These are phyloP conservation scores for Lathyrus sativus DNA, from an alignment of 306 rosid genomes.

Conservation along the genomic window DNA sequence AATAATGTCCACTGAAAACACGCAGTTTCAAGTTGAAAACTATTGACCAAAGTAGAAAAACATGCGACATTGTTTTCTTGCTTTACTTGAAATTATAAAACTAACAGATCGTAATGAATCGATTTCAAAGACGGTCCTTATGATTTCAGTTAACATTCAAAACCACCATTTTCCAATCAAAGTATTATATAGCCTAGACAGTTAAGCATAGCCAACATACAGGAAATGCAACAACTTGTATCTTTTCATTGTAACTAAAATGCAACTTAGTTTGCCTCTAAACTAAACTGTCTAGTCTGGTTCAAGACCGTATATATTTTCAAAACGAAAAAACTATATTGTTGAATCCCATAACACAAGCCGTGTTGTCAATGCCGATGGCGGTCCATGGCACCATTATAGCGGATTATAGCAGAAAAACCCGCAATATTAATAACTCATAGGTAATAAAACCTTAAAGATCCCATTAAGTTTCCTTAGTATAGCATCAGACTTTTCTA, in stretches of 20 bases:
- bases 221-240: slow-evolving; percentile 13
- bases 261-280: slow-evolving; percentile 6
- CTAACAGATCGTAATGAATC: background rate
- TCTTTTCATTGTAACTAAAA: slow-evolving; percentile 20
- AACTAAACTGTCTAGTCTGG: slow-evolving; percentile 19
- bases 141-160: background rate
- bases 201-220: background rate
- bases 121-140: background rate
- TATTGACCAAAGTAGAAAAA: slow-evolving; percentile 12
- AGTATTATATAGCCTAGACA: slow-evolving; percentile 6
- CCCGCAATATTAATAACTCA: background rate
- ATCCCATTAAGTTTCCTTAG: slow-evolving; percentile 61
- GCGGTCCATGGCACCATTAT: too few relatives aligned
- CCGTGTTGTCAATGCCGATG: too few relatives aligned
- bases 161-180: background rate
- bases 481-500: background rate
- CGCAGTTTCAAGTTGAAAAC: slow-evolving; percentile 2
- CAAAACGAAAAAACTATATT: background rate
- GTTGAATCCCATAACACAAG: background rate
- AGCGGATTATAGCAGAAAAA: too few relatives aligned
- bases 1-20: background rate
- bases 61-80: background rate
- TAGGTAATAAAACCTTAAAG: slow-evolving; percentile 64
- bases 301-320: background rate
- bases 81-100: slow-evolving; percentile 1